Base-by-base conservation (phyloP, 179 eudicot genomes). In the Silene vulgaris region DNA sequence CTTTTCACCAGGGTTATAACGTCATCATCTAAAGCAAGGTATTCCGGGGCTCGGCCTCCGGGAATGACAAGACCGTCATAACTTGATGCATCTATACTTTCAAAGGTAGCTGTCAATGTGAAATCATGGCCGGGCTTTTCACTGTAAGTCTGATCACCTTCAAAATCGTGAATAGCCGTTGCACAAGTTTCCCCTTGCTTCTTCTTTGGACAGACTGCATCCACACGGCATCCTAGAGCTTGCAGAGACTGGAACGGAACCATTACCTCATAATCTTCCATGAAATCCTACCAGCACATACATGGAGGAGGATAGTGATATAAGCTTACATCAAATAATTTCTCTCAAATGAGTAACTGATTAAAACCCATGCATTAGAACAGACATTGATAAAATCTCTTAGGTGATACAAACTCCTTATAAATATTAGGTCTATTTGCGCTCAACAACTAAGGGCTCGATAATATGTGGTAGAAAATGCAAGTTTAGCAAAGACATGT, bases 41-140 rank as follows among this genome's bases (percentile, higher is more conserved):
- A 94, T 78, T 94, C 98, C 16, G 98, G 98, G 77, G 97, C 98
- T 29, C 98, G 88, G 17, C 98, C 98, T 72, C 98, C 98, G 40
- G 98, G 98, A 67, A 94, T 89, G 74, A 94, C 97, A 77, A 94
- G 92, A 48, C 89, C 98, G 81, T 92, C 96, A 83, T 94, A 94
- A 84, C 85, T 86, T 52, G 92, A 87, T 71, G 81, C 86, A 79
- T 86, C 79, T 43, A 94, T 40, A 73, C 76, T 85, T 60, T 88
- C 88, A 80, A 90, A 94, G 72, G 81, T 73, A 8, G 96, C 94
- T 5, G 86, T 94, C 71, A 94, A 77, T 1, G 80, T 83, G 66
- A 94, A 94, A 81, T 88, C 83, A 83, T 92, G 97, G 29, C 98
- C 98, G 28, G 94, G 96, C 83, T 94, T 94, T 77, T 94, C 98